Evolutionary conservation across 1,284 basidiomycete genomes (phyloP).

Genomic region (Hemileccinum hortonii): DNA sequence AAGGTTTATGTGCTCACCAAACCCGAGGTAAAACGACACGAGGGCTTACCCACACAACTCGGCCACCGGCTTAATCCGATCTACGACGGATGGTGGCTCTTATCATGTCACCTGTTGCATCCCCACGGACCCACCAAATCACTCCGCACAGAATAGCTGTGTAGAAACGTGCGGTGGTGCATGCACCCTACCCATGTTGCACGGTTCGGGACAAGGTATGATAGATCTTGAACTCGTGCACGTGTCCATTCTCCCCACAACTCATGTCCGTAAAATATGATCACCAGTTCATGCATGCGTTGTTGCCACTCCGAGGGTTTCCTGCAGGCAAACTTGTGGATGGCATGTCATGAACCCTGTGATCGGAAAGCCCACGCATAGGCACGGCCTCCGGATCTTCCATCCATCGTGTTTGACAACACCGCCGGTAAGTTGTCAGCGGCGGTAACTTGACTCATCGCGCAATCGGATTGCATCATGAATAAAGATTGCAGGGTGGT

Average conservation of each 20-base stretch:
- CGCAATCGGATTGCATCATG: conserved; percentile 4
- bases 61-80: conserved; percentile 5
- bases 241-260: conserved; percentile 21
- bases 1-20: conserved; percentile 3
- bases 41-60: not conserved
- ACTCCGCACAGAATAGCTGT: not conserved
- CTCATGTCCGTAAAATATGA: conserved; percentile 17
- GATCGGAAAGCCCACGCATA: conserved; percentile 10
- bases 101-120: not conserved
- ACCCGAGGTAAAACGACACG: not conserved
- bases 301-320: conserved; percentile 6
- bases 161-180: not conserved
- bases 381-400: conserved; percentile 26
- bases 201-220: conserved; percentile 2
- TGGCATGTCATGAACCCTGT: conserved; percentile 12
- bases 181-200: not conserved
- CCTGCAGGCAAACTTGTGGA: conserved; percentile 29
- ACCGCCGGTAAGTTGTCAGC: conserved; percentile 12
- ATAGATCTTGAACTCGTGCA: conserved; percentile 10
- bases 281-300: conserved; percentile 15
- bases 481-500: not conserved
- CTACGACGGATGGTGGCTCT: not conserved
- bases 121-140: not conserved
- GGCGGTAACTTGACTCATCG: too few relatives aligned
- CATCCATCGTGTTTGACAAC: conserved; percentile 13